Evolutionary conservation across 768 basidiomycete species (phyloP).

Genomic region (Amanita fuliginea): DNA sequence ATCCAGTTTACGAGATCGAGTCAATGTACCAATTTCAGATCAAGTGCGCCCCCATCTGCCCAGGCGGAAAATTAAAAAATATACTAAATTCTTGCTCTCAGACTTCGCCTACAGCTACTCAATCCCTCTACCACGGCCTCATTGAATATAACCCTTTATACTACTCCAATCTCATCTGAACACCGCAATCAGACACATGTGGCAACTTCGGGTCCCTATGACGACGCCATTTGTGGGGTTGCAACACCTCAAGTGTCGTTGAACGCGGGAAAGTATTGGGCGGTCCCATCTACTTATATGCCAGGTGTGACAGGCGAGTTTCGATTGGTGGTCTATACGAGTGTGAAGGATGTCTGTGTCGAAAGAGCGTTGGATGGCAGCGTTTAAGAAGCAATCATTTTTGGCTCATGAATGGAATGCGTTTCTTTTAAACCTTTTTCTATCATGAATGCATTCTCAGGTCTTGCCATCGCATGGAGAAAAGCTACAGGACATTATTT

Average conservation of each 20-base stretch:
- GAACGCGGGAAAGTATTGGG: slow-evolving; percentile 53
- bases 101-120: slow-evolving; percentile 59
- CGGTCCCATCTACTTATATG: slow-evolving; percentile 68
- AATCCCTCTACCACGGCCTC: slow-evolving; percentile 31
- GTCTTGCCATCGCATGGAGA: too few relatives aligned
- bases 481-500: too few relatives aligned
- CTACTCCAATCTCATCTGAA: slow-evolving; percentile 17
- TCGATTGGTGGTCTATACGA: slow-evolving; percentile 50
- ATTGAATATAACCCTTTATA: slow-evolving; percentile 53
- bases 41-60: slow-evolving; percentile 29
- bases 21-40: slow-evolving; percentile 42
- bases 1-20: slow-evolving; percentile 59
- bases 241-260: slow-evolving; percentile 41
- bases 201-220: slow-evolving; percentile 71
- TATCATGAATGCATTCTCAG: too few relatives aligned
- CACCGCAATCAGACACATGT: slow-evolving; percentile 23
- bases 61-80: background rate
- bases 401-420: background rate
- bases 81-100: slow-evolving; percentile 15
- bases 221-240: slow-evolving; percentile 66
- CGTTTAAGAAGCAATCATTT: background rate
- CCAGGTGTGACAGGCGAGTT: slow-evolving; percentile 47
- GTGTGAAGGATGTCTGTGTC: slow-evolving; percentile 18
- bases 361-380: background rate
- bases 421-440: too few relatives aligned